phyloP scores from a whole-genome alignment of 2,329 filamentous ascomycete species.

The Cercospora janseana region DNA sequence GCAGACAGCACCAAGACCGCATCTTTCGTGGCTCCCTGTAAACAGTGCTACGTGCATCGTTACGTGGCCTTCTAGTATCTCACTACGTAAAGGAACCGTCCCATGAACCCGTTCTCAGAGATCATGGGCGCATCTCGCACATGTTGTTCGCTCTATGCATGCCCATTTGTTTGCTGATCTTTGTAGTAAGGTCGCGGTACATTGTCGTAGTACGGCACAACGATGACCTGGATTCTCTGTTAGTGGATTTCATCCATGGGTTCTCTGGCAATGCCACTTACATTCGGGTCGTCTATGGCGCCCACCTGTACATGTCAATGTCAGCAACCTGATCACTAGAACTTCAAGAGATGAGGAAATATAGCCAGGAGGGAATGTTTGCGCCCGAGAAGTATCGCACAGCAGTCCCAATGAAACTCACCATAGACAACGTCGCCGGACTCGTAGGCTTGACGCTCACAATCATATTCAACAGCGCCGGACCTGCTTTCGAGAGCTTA shows the following conservation, averaged over 20 bases:
- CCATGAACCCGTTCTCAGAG: too few species aligned
- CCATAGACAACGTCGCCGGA: slow-evolving; percentile 42
- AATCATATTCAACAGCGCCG: slow-evolving; percentile 44
- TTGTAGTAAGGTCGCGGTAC: slow-evolving; percentile 39
- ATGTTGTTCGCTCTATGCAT: too few species aligned
- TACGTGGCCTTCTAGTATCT: too few species aligned
- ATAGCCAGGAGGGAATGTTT: too few species aligned
- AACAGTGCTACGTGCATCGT: too few species aligned
- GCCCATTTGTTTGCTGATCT: slow-evolving; percentile 5
- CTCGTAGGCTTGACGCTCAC: slow-evolving; percentile 42
- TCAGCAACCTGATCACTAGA: background rate
- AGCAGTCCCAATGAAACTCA: too few species aligned
- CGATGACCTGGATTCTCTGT: slow-evolving; percentile 34
- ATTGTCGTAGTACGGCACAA: slow-evolving; percentile 52
- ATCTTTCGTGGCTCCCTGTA: too few species aligned
- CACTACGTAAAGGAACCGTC: too few species aligned
- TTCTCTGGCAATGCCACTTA: slow-evolving; percentile 20
- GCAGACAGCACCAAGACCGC: too few species aligned
- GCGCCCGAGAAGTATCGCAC: too few species aligned
- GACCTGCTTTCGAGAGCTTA: slow-evolving; percentile 34
- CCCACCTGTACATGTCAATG: slow-evolving; percentile 22
- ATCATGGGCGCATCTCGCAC: too few species aligned
- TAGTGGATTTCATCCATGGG: background rate
- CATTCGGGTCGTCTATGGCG: slow-evolving; percentile 42
- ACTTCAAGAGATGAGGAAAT: background rate